Conservation (phyloP, 2,329 filamentous ascomycete genomes). For the Cryphonectria japonica region DNA sequence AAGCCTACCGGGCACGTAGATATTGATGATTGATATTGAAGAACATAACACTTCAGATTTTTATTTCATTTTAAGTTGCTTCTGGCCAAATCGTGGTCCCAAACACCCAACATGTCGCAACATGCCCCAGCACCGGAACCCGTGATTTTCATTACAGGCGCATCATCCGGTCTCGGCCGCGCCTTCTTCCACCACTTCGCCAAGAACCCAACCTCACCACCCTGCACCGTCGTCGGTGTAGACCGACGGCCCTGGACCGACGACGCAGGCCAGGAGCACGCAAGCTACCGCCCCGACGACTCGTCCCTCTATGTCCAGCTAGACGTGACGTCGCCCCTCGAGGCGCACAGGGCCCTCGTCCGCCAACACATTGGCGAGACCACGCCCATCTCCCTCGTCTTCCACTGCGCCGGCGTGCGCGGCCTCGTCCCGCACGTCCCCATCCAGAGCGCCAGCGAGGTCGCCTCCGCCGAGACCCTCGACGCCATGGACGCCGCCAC, state of each 20-base stretch:
- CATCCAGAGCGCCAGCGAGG: conserved; percentile 8
- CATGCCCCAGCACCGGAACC: not conserved
- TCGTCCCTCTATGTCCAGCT: conserved; percentile 15
- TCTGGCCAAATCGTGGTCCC: not conserved
- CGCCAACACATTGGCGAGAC: conserved; percentile 8
- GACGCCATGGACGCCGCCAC: conserved; percentile 23
- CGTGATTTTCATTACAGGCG: conserved; percentile 22
- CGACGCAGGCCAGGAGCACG: not conserved
- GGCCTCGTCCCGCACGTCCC: conserved; percentile 21
- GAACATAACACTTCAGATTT: not conserved
- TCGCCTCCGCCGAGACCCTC: conserved; percentile 24
- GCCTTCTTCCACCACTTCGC: conserved; percentile 28
- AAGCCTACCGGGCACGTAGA: not conserved
- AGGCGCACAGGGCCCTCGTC: conserved; percentile 4
- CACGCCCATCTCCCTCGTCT: conserved; percentile 18
- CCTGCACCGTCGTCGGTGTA: conserved; percentile 14
- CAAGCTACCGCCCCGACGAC: not conserved
- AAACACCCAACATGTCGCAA: not conserved
- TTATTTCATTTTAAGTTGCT: not conserved
- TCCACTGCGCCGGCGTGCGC: conserved; percentile 27
- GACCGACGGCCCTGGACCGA: conserved; percentile 19
- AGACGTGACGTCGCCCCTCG: conserved; percentile 18
- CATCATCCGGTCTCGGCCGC: conserved; percentile 27
- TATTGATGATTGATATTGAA: not conserved
- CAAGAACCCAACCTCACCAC: not conserved